Conservation (phyloP, 257 asterid genomes). For the Thymus mandschuricus region DNA sequence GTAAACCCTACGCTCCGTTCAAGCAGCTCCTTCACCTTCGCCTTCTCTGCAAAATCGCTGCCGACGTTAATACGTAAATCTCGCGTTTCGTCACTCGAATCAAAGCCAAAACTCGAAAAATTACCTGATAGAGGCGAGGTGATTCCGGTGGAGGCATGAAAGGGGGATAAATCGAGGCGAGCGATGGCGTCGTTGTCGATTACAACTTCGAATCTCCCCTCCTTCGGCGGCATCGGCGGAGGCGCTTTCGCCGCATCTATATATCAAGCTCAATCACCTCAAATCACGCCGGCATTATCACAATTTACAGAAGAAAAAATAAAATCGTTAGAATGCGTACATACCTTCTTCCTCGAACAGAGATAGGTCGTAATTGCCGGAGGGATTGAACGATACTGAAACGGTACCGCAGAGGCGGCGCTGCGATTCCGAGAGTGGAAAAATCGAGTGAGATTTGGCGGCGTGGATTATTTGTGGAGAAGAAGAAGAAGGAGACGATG, state of each 20-base stretch:
- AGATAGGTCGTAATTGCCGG: conserved; percentile 74
- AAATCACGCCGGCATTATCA: not conserved
- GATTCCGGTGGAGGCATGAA: conserved; percentile 58
- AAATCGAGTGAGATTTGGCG: conserved; percentile 32
- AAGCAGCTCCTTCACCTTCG: conserved; percentile 62
- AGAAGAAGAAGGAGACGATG: conserved; percentile 41
- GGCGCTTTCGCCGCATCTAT: conserved; percentile 52
- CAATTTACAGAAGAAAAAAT: not conserved
- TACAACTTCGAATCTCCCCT: conserved; percentile 71
- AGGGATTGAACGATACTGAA: conserved; percentile 74
- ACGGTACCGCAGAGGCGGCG: conserved; percentile 43
- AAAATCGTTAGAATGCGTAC: not conserved
- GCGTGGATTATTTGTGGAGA: conserved; percentile 40
- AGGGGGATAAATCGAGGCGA: conserved; percentile 62
- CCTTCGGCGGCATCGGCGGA: conserved; percentile 73
- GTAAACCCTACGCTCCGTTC: conserved; percentile 79
- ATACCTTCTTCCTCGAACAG: conserved; percentile 59
- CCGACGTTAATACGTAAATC: not conserved
- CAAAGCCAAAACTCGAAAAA: not conserved
- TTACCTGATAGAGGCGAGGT: conserved; percentile 52
- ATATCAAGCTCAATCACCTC: not conserved
- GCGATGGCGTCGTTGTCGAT: conserved; percentile 61
- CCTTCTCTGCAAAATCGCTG: conserved; percentile 43
- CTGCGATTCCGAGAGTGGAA: conserved; percentile 27
- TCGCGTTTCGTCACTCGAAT: not conserved